phyloP scores from a whole-genome alignment of 2,329 filamentous ascomycete genomes.

The Calonectria naviculata region DNA sequence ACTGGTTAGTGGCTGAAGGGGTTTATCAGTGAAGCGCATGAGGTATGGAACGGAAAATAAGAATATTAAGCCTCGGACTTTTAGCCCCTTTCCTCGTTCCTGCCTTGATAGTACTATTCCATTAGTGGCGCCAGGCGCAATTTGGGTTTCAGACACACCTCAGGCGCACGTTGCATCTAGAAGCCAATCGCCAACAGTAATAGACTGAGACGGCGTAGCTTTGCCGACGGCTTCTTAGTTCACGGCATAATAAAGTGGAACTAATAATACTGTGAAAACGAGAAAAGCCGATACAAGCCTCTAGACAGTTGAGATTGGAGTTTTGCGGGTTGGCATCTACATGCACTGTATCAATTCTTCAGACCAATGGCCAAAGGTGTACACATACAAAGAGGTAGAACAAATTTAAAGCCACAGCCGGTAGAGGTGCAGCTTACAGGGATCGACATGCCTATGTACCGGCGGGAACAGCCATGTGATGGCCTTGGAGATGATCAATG shows the following conservation, averaged over 20 bases:
- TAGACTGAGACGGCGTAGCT: background rate
- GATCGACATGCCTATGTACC: background rate
- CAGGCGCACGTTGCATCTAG: constrained; percentile 8
- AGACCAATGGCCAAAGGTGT: background rate
- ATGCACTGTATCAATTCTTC: background rate
- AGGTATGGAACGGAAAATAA: constrained; percentile 8
- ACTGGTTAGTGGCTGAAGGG: background rate
- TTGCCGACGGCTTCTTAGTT: background rate
- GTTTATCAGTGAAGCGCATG: background rate
- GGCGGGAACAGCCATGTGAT: background rate
- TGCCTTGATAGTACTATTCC: background rate
- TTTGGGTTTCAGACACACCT: constrained; percentile 23
- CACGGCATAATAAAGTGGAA: background rate
- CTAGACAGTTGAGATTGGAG: background rate
- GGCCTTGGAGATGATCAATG: background rate
- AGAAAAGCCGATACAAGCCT: background rate
- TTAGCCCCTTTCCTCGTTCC: background rate
- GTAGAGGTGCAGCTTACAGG: background rate
- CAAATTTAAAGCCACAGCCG: background rate
- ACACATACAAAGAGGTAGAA: background rate
- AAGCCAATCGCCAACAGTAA: constrained; percentile 9
- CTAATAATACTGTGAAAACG: background rate
- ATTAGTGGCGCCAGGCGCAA: background rate
- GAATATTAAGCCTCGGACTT: background rate
- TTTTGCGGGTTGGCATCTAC: background rate